phyloP scores from a whole-genome alignment of 129 eudicot genomes.

The Ambrosia artemisiifolia region DNA sequence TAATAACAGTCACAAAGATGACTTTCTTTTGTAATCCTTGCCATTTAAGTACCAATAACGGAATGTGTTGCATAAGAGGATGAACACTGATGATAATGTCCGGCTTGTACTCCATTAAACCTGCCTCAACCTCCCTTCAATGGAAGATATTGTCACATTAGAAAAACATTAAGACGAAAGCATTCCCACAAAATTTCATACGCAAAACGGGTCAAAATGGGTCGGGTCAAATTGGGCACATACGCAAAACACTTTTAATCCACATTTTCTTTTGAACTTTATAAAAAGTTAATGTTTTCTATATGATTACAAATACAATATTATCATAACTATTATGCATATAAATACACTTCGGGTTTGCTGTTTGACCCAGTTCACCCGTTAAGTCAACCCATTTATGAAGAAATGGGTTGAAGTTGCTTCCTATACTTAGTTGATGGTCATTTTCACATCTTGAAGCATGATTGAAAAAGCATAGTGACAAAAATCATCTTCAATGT shows the following conservation, averaged over 20 bases:
- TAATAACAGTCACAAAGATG: constrained; percentile 88
- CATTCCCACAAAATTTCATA: background rate
- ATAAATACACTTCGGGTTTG: background rate
- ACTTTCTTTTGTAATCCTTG: constrained; percentile 95
- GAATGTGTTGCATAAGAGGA: constrained; percentile 98
- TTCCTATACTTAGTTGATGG: background rate
- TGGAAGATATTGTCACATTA: background rate
- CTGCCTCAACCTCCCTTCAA: constrained; percentile 96
- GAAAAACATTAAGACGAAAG: constrained; percentile 1
- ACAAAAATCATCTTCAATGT: background rate
- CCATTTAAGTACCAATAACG: constrained; percentile 94
- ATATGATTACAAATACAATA: background rate
- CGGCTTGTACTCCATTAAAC: constrained; percentile 97
- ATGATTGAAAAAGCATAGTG: background rate
- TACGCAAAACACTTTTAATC: background rate
- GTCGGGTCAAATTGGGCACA: background rate
- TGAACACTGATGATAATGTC: constrained; percentile 97
- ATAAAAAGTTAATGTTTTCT: background rate
- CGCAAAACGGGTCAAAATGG: background rate
- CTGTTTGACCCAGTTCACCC: background rate
- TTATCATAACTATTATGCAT: background rate
- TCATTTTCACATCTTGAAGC: background rate
- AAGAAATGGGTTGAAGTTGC: background rate
- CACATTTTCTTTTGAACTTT: too few species aligned
- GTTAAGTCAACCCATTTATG: background rate